These are phyloP conservation scores for Macroventuria anomochaeta DNA, from an alignment of 2,329 filamentous ascomycete genomes.

Conservation along the genomic window DNA sequence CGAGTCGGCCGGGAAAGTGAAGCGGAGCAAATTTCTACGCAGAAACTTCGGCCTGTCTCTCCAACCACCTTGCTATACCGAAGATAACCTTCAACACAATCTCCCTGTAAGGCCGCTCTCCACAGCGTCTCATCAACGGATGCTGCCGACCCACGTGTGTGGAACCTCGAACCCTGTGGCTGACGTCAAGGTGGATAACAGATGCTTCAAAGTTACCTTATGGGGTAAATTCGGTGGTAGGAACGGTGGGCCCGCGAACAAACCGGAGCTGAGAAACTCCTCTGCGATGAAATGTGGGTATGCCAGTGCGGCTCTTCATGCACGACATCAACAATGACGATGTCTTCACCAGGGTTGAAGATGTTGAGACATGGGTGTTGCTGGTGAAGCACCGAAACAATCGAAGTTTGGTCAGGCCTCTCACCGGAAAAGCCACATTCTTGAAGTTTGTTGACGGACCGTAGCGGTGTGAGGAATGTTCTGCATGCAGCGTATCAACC, in stretches of 20 bases:
- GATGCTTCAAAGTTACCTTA: constrained; percentile 7
- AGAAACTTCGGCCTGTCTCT: constrained; percentile 8
- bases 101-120: constrained; percentile 1
- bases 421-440: not conserved
- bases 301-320: constrained; percentile 11
- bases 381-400: constrained; percentile 12
- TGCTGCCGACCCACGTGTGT: constrained; percentile 18
- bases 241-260: constrained; percentile 15
- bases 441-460: not conserved
- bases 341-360: constrained; percentile 3
- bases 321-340: constrained; percentile 15
- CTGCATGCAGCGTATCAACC: constrained; percentile 1
- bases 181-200: constrained; percentile 13
- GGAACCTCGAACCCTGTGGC: not conserved
- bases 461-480: constrained; percentile 1
- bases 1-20: constrained; percentile 15
- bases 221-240: constrained; percentile 8
- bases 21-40: constrained; percentile 12
- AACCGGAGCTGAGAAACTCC: constrained; percentile 20
- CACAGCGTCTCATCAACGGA: constrained; percentile 13
- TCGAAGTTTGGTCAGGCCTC: constrained; percentile 10
- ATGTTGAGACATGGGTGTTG: constrained; percentile 15
- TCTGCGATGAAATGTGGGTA: constrained; percentile 18
- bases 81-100: constrained; percentile 15
- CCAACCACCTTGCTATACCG: constrained; percentile 8